Percentiles rank a stretch among this genome's conserved stretches.
phyloP scores from a whole-genome alignment of 208 protist species.

The Strigomonas galati region DNA sequence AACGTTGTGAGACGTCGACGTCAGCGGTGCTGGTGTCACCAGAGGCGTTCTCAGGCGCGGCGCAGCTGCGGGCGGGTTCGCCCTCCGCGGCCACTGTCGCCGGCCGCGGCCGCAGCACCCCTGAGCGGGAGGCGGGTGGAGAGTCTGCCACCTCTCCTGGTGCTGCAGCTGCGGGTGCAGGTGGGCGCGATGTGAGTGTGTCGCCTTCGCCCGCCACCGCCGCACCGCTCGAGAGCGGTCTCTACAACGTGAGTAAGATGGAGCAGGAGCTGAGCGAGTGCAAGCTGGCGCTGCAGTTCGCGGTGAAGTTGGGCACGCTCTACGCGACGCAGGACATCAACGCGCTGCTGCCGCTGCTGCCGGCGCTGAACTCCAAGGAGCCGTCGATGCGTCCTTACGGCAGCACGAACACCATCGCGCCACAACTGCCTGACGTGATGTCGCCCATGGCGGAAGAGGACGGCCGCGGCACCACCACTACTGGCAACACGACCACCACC shows the following conservation, averaged over 20 bases:
- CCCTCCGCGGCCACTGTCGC: not conserved
- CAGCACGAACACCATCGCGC: no score
- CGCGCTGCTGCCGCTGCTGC: slow-evolving; percentile 41
- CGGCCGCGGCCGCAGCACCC: not conserved
- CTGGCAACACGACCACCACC: not conserved
- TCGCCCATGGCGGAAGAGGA: not conserved
- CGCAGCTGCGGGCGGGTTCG: not conserved
- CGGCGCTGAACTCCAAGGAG: not conserved
- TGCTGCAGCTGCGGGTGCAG: no score
- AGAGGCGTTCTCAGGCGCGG: not conserved
- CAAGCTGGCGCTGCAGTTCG: slow-evolving; percentile 49
- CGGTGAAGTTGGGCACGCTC: slow-evolving; percentile 56
- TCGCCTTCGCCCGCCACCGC: not conserved
- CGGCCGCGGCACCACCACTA: not conserved
- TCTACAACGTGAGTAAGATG: not conserved
- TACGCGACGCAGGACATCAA: slow-evolving; percentile 78
- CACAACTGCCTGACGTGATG: no score
- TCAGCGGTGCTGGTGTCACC: not conserved
- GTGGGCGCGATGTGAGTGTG: not conserved
- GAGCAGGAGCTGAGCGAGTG: slow-evolving; percentile 29
- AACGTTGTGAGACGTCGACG: not conserved
- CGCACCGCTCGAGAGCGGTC: not conserved
- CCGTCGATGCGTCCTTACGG: not conserved
- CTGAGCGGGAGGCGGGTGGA: not conserved
- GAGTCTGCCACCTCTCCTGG: not conserved